These are phyloP conservation scores for Aspergillus panamensis DNA, from an alignment of 495 filamentous ascomycete species.

Conservation along the genomic window DNA sequence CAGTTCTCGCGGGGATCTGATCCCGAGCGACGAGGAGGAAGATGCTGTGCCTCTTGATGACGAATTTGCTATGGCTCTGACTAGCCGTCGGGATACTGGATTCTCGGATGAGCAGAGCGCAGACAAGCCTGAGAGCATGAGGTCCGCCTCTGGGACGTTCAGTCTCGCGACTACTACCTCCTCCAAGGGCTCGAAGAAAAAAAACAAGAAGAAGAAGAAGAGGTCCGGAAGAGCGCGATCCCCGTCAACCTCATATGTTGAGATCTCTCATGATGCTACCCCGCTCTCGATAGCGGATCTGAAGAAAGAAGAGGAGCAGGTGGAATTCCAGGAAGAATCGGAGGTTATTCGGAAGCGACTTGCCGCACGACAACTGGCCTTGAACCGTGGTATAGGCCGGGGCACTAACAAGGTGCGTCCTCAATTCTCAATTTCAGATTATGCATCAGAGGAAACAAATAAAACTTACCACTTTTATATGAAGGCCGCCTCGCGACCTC, in stretches of 20 bases:
- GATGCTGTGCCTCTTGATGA: conserved; percentile 92
- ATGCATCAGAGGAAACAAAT: neutral
- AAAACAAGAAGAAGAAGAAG: conserved; percentile 30
- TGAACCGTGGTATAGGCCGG: conserved; percentile 58
- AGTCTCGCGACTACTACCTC: conserved; percentile 56
- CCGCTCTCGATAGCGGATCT: conserved; percentile 65
- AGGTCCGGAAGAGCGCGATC: conserved; percentile 28
- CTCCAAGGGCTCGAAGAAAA: conserved; percentile 38
- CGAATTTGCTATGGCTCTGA: conserved; percentile 80
- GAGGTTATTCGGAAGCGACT: conserved; percentile 65
- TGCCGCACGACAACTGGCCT: conserved; percentile 69
- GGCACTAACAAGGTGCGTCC: conserved; percentile 23
- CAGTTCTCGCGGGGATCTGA: conserved; percentile 89
- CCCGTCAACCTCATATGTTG: conserved; percentile 22
- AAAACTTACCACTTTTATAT: neutral
- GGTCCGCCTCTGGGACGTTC: conserved; percentile 51
- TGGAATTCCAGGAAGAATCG: conserved; percentile 64
- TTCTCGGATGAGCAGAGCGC: conserved; percentile 67
- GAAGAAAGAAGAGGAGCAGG: conserved; percentile 69
- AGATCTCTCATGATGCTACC: conserved; percentile 27
- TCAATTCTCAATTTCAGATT: conserved; percentile 7
- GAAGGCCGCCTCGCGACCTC: conserved; percentile 8
- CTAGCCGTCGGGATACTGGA: conserved; percentile 56
- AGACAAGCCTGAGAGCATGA: conserved; percentile 62
- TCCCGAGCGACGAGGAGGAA: conserved; percentile 89